These are phyloP conservation scores for Coemansia sp. DNA, from an alignment of 192 early-diverging fungal genomes.

Conservation along the genomic window DNA sequence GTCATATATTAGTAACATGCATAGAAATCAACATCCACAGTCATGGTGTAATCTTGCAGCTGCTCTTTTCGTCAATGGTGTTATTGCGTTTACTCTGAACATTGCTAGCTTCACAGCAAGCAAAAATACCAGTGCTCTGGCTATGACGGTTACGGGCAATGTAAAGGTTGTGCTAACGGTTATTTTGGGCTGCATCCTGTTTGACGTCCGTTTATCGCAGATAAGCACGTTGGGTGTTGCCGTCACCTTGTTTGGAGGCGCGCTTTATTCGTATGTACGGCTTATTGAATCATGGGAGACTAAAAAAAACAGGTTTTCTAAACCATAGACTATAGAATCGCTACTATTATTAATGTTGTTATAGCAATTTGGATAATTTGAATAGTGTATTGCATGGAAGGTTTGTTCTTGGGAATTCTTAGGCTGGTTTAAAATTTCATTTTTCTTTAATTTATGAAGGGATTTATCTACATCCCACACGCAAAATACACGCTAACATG, in stretches of 20 bases:
- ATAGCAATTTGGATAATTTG: neutral
- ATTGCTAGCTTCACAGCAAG: constrained; percentile 84
- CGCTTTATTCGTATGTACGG: constrained; percentile 18
- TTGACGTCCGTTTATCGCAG: constrained; percentile 21
- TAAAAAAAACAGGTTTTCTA: neutral
- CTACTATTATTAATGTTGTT: neutral
- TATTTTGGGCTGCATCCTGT: constrained; percentile 36
- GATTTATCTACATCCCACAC: too few relatives aligned
- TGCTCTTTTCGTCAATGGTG: constrained; percentile 71
- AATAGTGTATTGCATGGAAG: too few relatives aligned
- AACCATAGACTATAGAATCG: too few relatives aligned
- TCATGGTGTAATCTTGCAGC: constrained; percentile 9
- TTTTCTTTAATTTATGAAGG: too few relatives aligned
- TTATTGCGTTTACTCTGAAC: constrained; percentile 84
- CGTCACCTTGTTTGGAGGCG: constrained; percentile 35
- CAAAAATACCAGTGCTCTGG: constrained; percentile 76
- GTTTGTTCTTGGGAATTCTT: too few relatives aligned
- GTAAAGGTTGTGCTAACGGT: constrained; percentile 57
- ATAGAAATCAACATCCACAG: neutral
- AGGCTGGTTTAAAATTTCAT: too few relatives aligned
- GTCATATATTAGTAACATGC: constrained; percentile 6
- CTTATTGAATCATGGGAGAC: neutral
- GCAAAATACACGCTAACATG: too few relatives aligned
- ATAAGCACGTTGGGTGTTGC: constrained; percentile 33
- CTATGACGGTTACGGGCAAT: constrained; percentile 52